phyloP scores from a whole-genome alignment of 2,329 filamentous ascomycete genomes.

The Penicillium freii region DNA sequence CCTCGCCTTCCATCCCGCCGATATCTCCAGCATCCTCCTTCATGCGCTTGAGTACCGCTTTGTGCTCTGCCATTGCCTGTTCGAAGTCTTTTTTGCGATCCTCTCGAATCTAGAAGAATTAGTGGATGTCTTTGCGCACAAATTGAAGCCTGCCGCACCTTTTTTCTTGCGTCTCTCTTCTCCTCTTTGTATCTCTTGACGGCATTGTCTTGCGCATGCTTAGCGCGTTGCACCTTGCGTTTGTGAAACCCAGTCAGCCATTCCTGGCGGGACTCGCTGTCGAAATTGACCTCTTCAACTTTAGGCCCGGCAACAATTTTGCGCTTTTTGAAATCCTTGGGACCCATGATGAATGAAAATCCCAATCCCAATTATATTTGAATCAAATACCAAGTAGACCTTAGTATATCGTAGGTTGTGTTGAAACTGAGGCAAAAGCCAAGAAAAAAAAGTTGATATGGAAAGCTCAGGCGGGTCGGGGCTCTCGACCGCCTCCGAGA shows the following conservation, averaged over 20 bases:
- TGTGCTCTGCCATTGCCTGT: slow-evolving; percentile 74
- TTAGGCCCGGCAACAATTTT: slow-evolving; percentile 50
- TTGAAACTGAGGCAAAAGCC: not conserved
- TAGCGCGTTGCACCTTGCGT: slow-evolving; percentile 80
- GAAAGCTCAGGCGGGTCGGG: slow-evolving; percentile 30
- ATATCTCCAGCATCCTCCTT: slow-evolving; percentile 38
- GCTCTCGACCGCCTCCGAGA: slow-evolving; percentile 39
- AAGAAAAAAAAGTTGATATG: slow-evolving; percentile 21
- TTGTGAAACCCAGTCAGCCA: slow-evolving; percentile 97
- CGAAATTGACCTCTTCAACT: slow-evolving; percentile 82
- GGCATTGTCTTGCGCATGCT: slow-evolving; percentile 79
- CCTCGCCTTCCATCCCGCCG: slow-evolving; percentile 28
- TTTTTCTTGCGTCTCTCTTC: slow-evolving; percentile 68
- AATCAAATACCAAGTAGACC: not conserved
- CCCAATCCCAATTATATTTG: not conserved
- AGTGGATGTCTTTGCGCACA: slow-evolving; percentile 2
- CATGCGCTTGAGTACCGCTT: slow-evolving; percentile 65
- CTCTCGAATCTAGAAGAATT: slow-evolving; percentile 66
- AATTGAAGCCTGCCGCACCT: slow-evolving; percentile 56
- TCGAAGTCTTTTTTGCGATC: slow-evolving; percentile 79
- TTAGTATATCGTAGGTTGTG: slow-evolving; percentile 1
- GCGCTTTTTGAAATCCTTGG: slow-evolving; percentile 61
- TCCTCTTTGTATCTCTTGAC: slow-evolving; percentile 75
- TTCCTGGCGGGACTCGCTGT: slow-evolving; percentile 73
- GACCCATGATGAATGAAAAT: slow-evolving; percentile 45